These are phyloP conservation scores for Coemansia sp. DNA, from an alignment of 192 early-diverging fungal species.

Conservation along the genomic window DNA sequence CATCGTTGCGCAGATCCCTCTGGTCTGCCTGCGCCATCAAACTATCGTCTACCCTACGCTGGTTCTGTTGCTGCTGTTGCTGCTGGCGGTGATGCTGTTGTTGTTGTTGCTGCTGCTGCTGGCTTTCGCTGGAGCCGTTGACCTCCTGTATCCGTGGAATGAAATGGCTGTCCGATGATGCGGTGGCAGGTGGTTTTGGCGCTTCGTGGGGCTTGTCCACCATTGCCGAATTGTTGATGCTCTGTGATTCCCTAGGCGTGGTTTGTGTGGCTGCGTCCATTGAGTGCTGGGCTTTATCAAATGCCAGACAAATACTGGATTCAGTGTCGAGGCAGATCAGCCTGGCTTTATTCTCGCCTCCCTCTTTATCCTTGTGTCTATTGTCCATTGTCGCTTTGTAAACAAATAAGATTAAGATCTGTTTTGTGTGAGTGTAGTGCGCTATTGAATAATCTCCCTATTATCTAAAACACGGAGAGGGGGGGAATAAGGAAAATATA, in stretches of 20 bases:
- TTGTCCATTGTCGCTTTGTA: conserved; percentile 7
- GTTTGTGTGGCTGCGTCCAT: conserved; percentile 10
- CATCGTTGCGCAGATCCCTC: background rate
- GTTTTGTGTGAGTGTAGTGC: background rate
- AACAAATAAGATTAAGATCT: background rate
- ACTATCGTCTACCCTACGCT: background rate
- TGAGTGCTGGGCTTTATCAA: conserved; percentile 25
- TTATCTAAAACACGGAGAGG: background rate
- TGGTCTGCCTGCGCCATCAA: background rate
- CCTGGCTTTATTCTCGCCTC: conserved; percentile 14
- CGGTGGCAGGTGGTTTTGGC: conserved; percentile 1
- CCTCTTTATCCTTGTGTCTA: conserved; percentile 5
- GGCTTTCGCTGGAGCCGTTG: conserved; percentile 42
- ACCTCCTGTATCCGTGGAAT: conserved; percentile 34
- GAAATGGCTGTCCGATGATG: conserved; percentile 28
- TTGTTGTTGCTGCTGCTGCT: conserved; percentile 33
- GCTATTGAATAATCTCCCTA: background rate
- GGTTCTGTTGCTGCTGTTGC: background rate
- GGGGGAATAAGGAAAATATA: background rate
- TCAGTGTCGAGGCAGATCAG: conserved; percentile 34
- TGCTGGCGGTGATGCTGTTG: background rate
- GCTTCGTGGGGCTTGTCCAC: conserved; percentile 4
- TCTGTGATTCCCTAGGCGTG: background rate
- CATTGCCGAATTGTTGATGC: background rate
- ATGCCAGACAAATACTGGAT: conserved; percentile 36